phyloP scores from a whole-genome alignment of 2,329 filamentous ascomycete species.

The Talaromyces sp. region DNA sequence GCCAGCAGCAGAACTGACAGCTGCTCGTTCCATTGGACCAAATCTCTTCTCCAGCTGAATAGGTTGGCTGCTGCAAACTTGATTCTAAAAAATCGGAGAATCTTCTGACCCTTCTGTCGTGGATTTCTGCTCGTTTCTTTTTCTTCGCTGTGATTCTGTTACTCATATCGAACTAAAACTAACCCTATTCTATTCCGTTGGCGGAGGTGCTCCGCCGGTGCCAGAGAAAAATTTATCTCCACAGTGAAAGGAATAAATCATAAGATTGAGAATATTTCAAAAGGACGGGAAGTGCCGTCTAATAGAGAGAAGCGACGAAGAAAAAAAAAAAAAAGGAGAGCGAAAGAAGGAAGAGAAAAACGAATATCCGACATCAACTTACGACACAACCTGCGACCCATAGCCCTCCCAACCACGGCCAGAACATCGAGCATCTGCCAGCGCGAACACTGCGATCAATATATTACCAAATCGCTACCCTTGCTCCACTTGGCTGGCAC shows the following conservation, averaged over 20 bases:
- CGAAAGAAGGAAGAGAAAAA: background rate
- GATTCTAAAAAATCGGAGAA: background rate
- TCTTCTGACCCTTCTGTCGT: background rate
- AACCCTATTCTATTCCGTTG: slow-evolving; percentile 14
- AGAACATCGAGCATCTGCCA: slow-evolving; percentile 12
- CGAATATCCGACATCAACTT: background rate
- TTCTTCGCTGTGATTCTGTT: slow-evolving; percentile 1
- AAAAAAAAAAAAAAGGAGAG: background rate
- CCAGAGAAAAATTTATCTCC: slow-evolving; percentile 8
- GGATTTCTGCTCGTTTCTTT: background rate
- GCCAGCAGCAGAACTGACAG: background rate
- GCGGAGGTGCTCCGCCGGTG: slow-evolving; percentile 13
- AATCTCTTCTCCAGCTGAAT: background rate
- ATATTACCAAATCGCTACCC: background rate
- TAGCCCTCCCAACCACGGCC: background rate
- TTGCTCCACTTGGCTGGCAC: slow-evolving; percentile 12
- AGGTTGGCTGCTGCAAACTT: background rate
- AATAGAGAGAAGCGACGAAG: background rate
- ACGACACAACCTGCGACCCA: background rate
- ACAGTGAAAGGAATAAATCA: background rate
- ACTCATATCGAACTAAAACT: background rate
- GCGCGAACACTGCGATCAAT: background rate
- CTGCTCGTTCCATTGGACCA: background rate
- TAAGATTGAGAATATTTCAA: background rate
- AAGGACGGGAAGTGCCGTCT: background rate